phyloP scores from a whole-genome alignment of 495 filamentous ascomycete species.

The Clohesyomyces aquaticus region DNA sequence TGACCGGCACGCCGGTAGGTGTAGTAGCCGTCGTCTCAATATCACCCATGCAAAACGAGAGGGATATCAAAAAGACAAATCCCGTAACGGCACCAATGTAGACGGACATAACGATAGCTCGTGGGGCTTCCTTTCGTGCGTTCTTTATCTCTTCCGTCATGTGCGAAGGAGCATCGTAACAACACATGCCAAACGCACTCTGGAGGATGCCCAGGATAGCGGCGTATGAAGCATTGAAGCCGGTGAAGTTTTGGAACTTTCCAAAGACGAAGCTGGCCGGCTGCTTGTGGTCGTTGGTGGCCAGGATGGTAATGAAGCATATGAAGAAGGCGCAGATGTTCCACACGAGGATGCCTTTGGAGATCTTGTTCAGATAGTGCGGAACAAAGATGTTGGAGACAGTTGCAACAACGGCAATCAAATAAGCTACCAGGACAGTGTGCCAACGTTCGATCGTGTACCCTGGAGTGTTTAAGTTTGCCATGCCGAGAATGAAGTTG shows the following conservation, averaged over 20 bases:
- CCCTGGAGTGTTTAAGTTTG: conserved; percentile 57
- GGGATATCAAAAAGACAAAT: conserved; percentile 53
- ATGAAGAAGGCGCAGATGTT: conserved; percentile 60
- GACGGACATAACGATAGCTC: conserved; percentile 60
- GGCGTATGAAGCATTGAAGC: conserved; percentile 56
- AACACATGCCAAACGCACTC: conserved; percentile 60
- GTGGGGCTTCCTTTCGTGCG: conserved; percentile 56
- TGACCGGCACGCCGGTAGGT: conserved; percentile 54
- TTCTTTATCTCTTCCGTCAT: conserved; percentile 59
- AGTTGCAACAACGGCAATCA: conserved; percentile 51
- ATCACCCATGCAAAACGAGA: conserved; percentile 59
- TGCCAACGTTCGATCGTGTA: conserved; percentile 63
- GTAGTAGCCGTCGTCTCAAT: conserved; percentile 48
- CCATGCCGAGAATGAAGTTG: conserved; percentile 61
- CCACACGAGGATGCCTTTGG: conserved; percentile 57
- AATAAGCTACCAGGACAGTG: conserved; percentile 58
- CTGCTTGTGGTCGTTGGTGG: conserved; percentile 60
- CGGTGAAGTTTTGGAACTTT: conserved; percentile 61
- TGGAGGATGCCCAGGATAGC: conserved; percentile 62
- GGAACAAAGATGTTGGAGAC: conserved; percentile 57
- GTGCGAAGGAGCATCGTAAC: conserved; percentile 51
- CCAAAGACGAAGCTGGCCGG: conserved; percentile 59
- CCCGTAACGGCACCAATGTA: conserved; percentile 57
- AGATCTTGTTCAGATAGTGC: conserved; percentile 57
- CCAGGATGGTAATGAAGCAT: conserved; percentile 56